These are phyloP conservation scores for Amanita fuliginea DNA, from an alignment of 768 basidiomycete genomes.

Conservation along the genomic window DNA sequence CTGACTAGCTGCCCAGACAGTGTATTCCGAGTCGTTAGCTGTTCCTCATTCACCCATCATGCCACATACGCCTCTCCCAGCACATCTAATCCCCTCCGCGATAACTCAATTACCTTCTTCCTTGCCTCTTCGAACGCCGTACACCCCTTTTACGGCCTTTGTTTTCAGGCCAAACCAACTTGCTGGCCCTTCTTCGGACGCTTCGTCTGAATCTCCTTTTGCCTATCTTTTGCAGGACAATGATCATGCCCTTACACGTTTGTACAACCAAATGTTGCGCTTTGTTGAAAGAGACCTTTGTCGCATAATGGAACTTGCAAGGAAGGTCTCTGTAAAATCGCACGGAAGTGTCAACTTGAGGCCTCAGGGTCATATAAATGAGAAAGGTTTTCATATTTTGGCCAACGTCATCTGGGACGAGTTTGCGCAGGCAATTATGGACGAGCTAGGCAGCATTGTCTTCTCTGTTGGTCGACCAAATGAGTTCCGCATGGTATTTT, in stretches of 20 bases:
- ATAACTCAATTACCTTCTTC: conserved; percentile 17
- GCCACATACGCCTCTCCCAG: conserved; percentile 64
- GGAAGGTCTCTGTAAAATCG: conserved; percentile 47
- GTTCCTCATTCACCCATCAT: conserved; percentile 65
- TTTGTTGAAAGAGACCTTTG: conserved; percentile 71
- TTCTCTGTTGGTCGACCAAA: conserved; percentile 91
- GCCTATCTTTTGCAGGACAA: conserved; percentile 52
- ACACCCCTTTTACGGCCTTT: conserved; percentile 42
- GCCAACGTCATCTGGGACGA: conserved; percentile 87
- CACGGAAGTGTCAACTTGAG: conserved; percentile 13
- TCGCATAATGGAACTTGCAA: conserved; percentile 67
- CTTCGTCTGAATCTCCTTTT: conserved; percentile 21
- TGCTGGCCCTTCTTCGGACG: conserved; percentile 21
- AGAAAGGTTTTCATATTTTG: conserved; percentile 68
- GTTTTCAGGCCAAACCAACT: conserved; percentile 38
- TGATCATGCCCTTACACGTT: conserved; percentile 56
- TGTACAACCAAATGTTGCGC: conserved; percentile 75
- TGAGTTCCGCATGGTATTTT: conserved; percentile 72
- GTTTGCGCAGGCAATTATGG: conserved; percentile 67
- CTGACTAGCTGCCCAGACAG: conserved; percentile 37
- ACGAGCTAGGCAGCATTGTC: conserved; percentile 70
- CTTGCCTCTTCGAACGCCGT: conserved; percentile 32
- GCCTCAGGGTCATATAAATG: conserved; percentile 9
- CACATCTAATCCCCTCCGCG: conserved; percentile 19
- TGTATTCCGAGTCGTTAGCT: conserved; percentile 58